Base-by-base conservation (phyloP, 1,284 basidiomycete species). In the Fomitopsis betulina region DNA sequence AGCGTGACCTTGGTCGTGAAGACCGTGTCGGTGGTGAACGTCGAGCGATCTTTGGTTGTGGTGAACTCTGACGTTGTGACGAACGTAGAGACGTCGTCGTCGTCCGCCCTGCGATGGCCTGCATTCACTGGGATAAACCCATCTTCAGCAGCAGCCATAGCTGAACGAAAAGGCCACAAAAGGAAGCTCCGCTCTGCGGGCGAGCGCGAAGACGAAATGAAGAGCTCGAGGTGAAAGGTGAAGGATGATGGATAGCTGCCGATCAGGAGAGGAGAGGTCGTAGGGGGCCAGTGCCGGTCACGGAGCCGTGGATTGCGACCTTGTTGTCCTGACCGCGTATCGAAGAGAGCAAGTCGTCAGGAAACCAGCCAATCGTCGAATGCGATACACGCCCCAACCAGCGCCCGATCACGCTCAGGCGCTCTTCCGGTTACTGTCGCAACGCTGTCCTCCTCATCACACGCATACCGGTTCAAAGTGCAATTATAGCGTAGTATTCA, bases 401-500 rank as follows among this genome's bases (percentile, higher is more conserved):
- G n/a, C 25, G 23, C 25, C 23, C 45, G 45, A 47, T 47, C 45
- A 47, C 45, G 25, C 25, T 25, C 45, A 47, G 30, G 45, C 45
- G 45, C 45, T 8, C 8, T 47, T 47, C 45, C 19, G 25, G 45
- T 47, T 17, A 30, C 45, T 5, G 25, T 47, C 45, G 45, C 21
- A 27, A 47, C 45, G 9, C 35, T 3, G 12, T 37, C 39, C 2
- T 2, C 3, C 39, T 19, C 39, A 13, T n/a, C 35, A 15, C 35
- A 37, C 35, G 23, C 45, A 47, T 30, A 10, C 2, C 49, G 5
- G 30, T 27, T 13, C 30, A 10, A 2, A 55, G 12, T 33, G 53
- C 58, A 2, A 45, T 45, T 61, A 63, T 62, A 60, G 56, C 63
- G 64, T 65, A 23, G 49, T 62, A 65, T 27, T 61, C 59, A 66